These are phyloP conservation scores for Exophiala sp. DNA, from an alignment of 2,329 filamentous ascomycete genomes.

Conservation along the genomic window DNA sequence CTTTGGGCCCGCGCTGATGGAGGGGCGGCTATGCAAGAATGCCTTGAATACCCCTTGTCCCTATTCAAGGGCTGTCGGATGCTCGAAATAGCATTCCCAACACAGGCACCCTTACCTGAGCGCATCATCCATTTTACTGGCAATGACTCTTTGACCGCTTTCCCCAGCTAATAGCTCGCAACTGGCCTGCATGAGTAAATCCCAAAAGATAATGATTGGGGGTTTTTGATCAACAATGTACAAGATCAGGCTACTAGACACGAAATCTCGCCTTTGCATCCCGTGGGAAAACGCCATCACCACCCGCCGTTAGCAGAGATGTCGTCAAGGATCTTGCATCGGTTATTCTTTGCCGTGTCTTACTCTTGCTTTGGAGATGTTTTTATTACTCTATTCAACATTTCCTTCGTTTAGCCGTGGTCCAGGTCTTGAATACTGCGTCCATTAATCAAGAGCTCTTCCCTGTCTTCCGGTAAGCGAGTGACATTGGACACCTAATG, in stretches of 20 bases:
- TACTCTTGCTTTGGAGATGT: not conserved
- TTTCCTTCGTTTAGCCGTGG: not conserved
- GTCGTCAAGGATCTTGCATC: constrained; percentile 21
- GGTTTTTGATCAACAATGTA: not conserved
- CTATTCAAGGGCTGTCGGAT: not conserved
- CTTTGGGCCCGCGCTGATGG: not conserved
- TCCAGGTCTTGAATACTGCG: constrained; percentile 2
- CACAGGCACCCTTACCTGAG: not conserved
- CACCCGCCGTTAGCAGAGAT: constrained; percentile 1
- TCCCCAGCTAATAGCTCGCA: not conserved
- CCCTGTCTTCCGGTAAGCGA: constrained; percentile 1
- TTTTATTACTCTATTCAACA: not conserved
- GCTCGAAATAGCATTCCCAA: constrained; percentile 3
- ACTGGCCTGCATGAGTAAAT: not conserved
- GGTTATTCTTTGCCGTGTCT: constrained; percentile 7
- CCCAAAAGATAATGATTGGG: not conserved
- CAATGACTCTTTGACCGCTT: not conserved
- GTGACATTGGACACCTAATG: not conserved
- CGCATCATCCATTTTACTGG: not conserved
- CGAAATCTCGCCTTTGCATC: not conserved
- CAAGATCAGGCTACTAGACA: not conserved
- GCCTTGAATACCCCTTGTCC: not conserved
- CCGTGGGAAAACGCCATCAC: not conserved
- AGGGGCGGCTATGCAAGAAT: not conserved
- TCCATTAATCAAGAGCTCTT: constrained; percentile 1